Conservation (phyloP, 1,284 basidiomycete species). For the Pseudozyma pruni region DNA sequence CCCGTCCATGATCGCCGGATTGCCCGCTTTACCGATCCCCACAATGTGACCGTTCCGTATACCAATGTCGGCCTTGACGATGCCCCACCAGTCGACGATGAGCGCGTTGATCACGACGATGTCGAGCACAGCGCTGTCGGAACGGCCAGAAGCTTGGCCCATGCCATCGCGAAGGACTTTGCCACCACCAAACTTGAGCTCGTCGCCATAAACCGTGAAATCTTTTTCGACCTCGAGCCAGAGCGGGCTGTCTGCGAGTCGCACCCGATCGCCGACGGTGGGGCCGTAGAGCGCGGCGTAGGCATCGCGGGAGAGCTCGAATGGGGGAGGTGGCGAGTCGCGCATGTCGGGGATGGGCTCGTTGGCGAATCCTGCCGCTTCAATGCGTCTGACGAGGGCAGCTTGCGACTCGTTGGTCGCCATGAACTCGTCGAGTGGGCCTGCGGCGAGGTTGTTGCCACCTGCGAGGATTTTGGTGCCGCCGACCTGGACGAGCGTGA, state of each 20-base stretch:
- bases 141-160: conserved; percentile 84
- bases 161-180: conserved; percentile 66
- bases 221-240: conserved; percentile 95
- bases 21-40: conserved; percentile 95
- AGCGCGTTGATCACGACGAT: conserved; percentile 94
- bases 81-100: conserved; percentile 92
- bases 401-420: conserved; percentile 13
- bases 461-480: conserved; percentile 75
- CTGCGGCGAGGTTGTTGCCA: conserved; percentile 76
- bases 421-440: conserved; percentile 39
- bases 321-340: conserved; percentile 28
- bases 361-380: conserved; percentile 48
- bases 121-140: conserved; percentile 80
- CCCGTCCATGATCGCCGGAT: conserved; percentile 89
- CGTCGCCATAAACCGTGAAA: conserved; percentile 85
- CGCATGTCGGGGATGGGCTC: conserved; percentile 29
- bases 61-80: conserved; percentile 99
- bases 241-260: conserved; percentile 87
- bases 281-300: conserved; percentile 74
- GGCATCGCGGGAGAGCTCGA: conserved; percentile 50
- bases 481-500: conserved; percentile 82
- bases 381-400: conserved; percentile 35
- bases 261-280: conserved; percentile 86
- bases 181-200: conserved; percentile 92
- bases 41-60: conserved; percentile 84